Conservation (phyloP, 225 moss, liverwort and hornwort species). For the Ulota crispa region DNA sequence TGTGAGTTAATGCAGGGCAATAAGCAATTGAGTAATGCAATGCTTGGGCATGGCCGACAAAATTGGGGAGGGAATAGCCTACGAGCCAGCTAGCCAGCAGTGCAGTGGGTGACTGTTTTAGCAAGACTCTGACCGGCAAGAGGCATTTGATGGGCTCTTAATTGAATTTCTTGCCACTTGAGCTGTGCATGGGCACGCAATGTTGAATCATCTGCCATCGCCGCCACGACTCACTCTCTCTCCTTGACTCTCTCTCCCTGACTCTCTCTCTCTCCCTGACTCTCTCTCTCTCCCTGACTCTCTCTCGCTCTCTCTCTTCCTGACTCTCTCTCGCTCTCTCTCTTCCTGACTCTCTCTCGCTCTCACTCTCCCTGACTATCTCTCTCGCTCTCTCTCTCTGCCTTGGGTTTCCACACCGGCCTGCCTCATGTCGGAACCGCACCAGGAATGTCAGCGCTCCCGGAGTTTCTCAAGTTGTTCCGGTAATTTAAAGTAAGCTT, state of each 20-base stretch:
- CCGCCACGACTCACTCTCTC: neutral
- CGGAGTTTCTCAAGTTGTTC: no score
- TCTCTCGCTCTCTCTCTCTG: no score
- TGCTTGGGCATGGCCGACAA: neutral
- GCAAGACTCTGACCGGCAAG: neutral
- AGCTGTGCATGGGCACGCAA: constrained; percentile 8
- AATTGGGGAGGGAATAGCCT: neutral
- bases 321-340: neutral
- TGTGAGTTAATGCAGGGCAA: neutral
- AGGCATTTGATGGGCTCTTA: neutral
- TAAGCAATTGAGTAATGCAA: neutral
- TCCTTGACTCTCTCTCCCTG: no score
- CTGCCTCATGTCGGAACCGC: neutral
- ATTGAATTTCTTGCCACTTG: constrained; percentile 7
- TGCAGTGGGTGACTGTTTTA: neutral
- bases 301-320: no score
- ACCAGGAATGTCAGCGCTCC: neutral
- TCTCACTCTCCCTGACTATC: no score
- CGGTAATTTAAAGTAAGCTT: no score
- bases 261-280: no score
- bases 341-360: neutral
- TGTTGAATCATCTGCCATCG: neutral
- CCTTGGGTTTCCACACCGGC: neutral
- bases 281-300: no score
- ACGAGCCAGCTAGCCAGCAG: neutral